Percentiles rank a stretch among this genome's conserved stretches.
These are phyloP conservation scores for Plasmodium coatneyi DNA, from an alignment of 169 alveolate species.

Conservation along the genomic window DNA sequence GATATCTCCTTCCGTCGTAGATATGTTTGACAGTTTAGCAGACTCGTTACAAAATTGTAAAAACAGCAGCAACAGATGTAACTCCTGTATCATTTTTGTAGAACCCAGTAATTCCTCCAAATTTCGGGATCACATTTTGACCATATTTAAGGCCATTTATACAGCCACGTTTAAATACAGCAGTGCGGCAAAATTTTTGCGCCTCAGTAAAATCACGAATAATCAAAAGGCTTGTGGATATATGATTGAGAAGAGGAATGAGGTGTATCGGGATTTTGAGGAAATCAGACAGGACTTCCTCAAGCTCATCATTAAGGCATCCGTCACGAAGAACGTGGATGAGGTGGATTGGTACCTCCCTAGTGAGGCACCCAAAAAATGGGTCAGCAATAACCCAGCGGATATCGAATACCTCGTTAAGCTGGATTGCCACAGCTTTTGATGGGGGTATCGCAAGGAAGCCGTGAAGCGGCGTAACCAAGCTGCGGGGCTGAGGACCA, in stretches of 20 bases:
- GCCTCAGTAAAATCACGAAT: constrained; percentile 71
- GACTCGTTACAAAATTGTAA: constrained; percentile 74
- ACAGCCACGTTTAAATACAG: constrained; percentile 80
- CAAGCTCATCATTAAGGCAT: constrained; percentile 43
- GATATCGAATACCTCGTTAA: constrained; percentile 58
- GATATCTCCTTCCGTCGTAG: constrained; percentile 82
- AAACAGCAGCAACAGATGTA: constrained; percentile 3
- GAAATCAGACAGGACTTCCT: constrained; percentile 53
- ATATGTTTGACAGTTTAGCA: constrained; percentile 82
- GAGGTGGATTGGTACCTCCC: constrained; percentile 71
- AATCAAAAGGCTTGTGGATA: constrained; percentile 56
- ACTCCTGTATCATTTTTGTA: constrained; percentile 44
- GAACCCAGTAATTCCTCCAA: constrained; percentile 80
- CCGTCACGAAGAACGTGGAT: constrained; percentile 49
- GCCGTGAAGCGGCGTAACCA: background rate
- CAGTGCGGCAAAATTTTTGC: constrained; percentile 77
- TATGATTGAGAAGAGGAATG: constrained; percentile 63
- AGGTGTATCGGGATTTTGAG: constrained; percentile 55
- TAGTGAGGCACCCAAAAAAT: constrained; percentile 22
- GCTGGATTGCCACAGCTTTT: constrained; percentile 12
- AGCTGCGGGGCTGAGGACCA: background rate
- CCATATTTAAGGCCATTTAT: constrained; percentile 81
- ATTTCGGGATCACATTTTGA: constrained; percentile 84
- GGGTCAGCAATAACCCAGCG: constrained; percentile 15
- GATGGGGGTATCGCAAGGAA: background rate